Conservation (phyloP, 2,329 filamentous ascomycete species). For the Curvularia lunata region DNA sequence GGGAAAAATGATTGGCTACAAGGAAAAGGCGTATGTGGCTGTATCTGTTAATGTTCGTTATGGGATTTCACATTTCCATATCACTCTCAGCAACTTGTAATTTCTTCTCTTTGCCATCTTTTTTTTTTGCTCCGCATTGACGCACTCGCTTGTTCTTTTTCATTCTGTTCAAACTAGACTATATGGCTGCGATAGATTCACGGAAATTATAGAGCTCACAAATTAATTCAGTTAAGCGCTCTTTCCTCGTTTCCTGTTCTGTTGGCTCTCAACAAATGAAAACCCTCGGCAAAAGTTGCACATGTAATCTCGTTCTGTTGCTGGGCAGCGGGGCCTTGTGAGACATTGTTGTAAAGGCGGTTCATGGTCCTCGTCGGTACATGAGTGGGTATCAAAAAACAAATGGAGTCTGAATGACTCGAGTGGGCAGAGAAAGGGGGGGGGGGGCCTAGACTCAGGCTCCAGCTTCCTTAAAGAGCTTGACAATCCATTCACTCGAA, state of each 20-base stretch:
- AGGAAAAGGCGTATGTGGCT: background rate
- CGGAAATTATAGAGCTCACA: background rate
- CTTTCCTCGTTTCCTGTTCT: background rate
- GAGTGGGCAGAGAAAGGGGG: background rate
- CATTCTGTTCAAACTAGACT: slow-evolving; percentile 1
- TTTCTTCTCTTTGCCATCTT: background rate
- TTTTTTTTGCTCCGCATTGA: background rate
- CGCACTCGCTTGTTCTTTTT: background rate
- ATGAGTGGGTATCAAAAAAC: slow-evolving; percentile 20
- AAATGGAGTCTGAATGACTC: slow-evolving; percentile 12
- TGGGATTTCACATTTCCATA: background rate
- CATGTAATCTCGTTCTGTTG: background rate
- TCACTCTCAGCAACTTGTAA: background rate
- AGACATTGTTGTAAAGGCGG: background rate
- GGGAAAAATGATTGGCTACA: background rate
- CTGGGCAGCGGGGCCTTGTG: background rate
- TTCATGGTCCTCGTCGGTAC: slow-evolving; percentile 2
- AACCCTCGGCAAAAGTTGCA: background rate
- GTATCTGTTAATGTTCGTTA: background rate
- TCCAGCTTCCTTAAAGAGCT: slow-evolving; percentile 43
- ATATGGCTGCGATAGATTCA: background rate
- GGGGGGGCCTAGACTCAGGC: slow-evolving; percentile 21
- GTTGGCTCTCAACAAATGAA: background rate
- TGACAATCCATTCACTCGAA: slow-evolving; percentile 42
- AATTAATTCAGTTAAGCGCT: background rate